Percentiles rank a stretch among this genome's conserved stretches.
Conservation (phyloP, 805 yeast genomes). For the Sugiyamaella smithiae region DNA sequence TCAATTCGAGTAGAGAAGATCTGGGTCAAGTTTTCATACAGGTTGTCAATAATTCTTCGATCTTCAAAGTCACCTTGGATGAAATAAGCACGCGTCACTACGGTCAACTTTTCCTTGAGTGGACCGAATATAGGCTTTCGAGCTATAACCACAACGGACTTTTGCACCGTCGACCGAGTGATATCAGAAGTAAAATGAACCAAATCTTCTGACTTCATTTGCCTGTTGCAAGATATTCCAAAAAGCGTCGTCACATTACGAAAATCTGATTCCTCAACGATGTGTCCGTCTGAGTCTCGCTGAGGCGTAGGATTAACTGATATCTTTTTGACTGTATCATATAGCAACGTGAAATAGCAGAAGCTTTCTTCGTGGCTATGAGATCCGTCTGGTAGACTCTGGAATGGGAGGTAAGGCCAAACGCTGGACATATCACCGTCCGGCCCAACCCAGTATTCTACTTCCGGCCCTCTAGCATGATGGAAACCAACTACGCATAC, state of each 20-base stretch:
- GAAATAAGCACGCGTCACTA: slow-evolving; percentile 83
- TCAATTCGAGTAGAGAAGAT: slow-evolving; percentile 35
- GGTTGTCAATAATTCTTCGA: slow-evolving; percentile 58
- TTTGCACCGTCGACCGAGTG: slow-evolving; percentile 86
- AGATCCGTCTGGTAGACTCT: slow-evolving; percentile 94
- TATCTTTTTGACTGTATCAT: slow-evolving; percentile 50
- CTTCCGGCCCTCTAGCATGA: slow-evolving; percentile 89
- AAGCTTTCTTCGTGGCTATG: slow-evolving; percentile 92
- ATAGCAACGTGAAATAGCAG: slow-evolving; percentile 80
- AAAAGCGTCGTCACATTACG: slow-evolving; percentile 66
- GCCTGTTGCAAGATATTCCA: slow-evolving; percentile 92
- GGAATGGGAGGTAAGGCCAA: slow-evolving; percentile 91
- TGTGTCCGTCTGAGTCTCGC: slow-evolving; percentile 38
- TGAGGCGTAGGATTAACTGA: slow-evolving; percentile 44
- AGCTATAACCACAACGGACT: slow-evolving; percentile 82
- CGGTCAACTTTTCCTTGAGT: slow-evolving; percentile 83
- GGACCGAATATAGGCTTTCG: slow-evolving; percentile 82
- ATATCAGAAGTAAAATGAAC: slow-evolving; percentile 56
- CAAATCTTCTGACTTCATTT: slow-evolving; percentile 62
- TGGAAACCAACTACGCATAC: slow-evolving; percentile 90
- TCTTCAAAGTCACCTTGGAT: slow-evolving; percentile 76
- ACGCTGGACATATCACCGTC: slow-evolving; percentile 42
- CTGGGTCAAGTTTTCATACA: slow-evolving; percentile 58
- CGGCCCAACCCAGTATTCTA: slow-evolving; percentile 79
- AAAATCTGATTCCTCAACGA: slow-evolving; percentile 41